Percentiles rank a stretch among this genome's conserved stretches.
Conservation (phyloP, 2,329 filamentous ascomycete genomes). For the Claviceps capensis region DNA sequence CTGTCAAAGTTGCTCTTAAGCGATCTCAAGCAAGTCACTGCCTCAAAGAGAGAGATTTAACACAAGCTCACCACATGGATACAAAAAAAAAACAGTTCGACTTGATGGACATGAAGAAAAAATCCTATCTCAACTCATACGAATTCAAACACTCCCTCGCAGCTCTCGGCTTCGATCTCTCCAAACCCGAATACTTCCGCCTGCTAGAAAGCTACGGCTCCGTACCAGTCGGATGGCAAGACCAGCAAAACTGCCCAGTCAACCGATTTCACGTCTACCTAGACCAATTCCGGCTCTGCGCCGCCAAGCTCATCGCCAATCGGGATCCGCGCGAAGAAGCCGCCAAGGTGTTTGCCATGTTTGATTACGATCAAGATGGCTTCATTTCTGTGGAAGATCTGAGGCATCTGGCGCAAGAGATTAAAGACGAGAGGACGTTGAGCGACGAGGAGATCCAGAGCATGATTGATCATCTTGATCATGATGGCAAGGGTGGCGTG, state of each 20-base stretch:
- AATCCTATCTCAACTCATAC: slow-evolving; percentile 90
- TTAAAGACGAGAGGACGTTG: slow-evolving; percentile 67
- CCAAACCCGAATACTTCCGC: slow-evolving; percentile 70
- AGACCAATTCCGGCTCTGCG: slow-evolving; percentile 49
- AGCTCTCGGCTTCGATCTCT: slow-evolving; percentile 83
- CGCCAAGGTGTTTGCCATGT: slow-evolving; percentile 77
- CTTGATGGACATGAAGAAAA: slow-evolving; percentile 93
- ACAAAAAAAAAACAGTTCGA: slow-evolving; percentile 48
- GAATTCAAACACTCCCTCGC: slow-evolving; percentile 95
- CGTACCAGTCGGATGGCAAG: slow-evolving; percentile 46
- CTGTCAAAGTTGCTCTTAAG: slow-evolving; percentile 8
- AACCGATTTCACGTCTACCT: slow-evolving; percentile 37
- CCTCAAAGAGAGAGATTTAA: neutral
- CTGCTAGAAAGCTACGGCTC: slow-evolving; percentile 73
- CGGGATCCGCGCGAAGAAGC: slow-evolving; percentile 88
- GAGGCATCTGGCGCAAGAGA: slow-evolving; percentile 71
- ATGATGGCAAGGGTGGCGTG: slow-evolving; percentile 77
- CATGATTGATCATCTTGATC: slow-evolving; percentile 98
- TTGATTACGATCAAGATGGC: slow-evolving; percentile 86
- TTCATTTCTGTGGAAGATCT: slow-evolving; percentile 83
- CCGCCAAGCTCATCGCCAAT: slow-evolving; percentile 65
- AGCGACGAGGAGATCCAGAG: slow-evolving; percentile 84
- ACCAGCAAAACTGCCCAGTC: slow-evolving; percentile 27
- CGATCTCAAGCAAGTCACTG: neutral
- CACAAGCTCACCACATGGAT: neutral